A percentile compares a stretch with the other conserved stretches of the same genome.
Conservation (phyloP, 352 stramenopile genomes). For the Phytophthora idaei region DNA sequence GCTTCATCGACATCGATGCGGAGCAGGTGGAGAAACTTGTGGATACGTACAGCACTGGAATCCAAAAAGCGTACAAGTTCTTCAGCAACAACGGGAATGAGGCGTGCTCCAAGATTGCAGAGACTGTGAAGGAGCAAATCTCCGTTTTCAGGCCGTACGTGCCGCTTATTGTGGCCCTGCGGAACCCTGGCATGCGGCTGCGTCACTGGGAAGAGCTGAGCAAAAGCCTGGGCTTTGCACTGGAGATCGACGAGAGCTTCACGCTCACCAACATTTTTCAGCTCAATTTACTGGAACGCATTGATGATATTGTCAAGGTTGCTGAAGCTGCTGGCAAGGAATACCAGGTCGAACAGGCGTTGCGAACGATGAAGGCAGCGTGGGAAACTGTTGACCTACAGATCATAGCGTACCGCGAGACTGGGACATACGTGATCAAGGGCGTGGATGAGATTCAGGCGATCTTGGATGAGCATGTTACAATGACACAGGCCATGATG, state of each 20-base stretch:
- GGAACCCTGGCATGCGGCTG: slow-evolving; percentile 93
- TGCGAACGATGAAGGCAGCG: slow-evolving; percentile 92
- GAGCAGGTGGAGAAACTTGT: slow-evolving; percentile 93
- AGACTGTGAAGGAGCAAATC: slow-evolving; percentile 93
- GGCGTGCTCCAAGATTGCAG: slow-evolving; percentile 88
- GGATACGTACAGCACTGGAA: slow-evolving; percentile 79
- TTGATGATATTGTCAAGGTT: slow-evolving; percentile 93
- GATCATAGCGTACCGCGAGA: slow-evolving; percentile 92
- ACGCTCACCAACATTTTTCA: slow-evolving; percentile 87
- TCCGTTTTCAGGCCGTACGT: slow-evolving; percentile 93
- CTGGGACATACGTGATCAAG: slow-evolving; percentile 95
- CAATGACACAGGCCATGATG: slow-evolving; percentile 96
- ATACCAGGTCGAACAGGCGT: slow-evolving; percentile 93
- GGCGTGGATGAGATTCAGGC: slow-evolving; percentile 94
- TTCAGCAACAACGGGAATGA: slow-evolving; percentile 91
- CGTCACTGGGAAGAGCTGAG: slow-evolving; percentile 95
- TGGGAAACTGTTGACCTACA: slow-evolving; percentile 93
- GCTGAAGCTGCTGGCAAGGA: slow-evolving; percentile 94
- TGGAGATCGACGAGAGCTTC: slow-evolving; percentile 91
- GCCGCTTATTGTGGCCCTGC: slow-evolving; percentile 89
- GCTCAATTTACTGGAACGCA: slow-evolving; percentile 83
- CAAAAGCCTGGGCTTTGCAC: slow-evolving; percentile 69
- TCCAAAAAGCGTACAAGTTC: slow-evolving; percentile 93
- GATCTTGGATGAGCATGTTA: slow-evolving; percentile 96
- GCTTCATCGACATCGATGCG: slow-evolving; percentile 91